phyloP scores from a whole-genome alignment of 2,329 filamentous ascomycete species.

The Aspergillus neotritici region DNA sequence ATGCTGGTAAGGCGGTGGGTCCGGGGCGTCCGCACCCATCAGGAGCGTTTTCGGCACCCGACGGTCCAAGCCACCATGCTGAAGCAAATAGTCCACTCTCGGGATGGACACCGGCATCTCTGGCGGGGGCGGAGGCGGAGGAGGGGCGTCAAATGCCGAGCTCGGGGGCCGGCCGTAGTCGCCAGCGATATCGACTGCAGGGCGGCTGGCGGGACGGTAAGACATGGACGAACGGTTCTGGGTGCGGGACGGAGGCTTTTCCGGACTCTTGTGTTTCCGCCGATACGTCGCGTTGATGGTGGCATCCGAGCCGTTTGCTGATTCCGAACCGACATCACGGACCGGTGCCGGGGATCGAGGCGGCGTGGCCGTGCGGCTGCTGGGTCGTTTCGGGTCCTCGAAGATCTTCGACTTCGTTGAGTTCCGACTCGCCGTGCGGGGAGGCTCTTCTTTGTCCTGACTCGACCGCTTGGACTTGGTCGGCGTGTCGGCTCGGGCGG shows the following conservation, averaged over 20 bases:
- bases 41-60: slow-evolving; percentile 69
- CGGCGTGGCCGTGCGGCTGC: slow-evolving; percentile 26
- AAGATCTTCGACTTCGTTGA: slow-evolving; percentile 29
- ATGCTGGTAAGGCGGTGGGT: slow-evolving; percentile 52
- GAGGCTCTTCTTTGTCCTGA: slow-evolving; percentile 29
- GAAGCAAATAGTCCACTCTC: slow-evolving; percentile 84
- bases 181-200: slow-evolving; percentile 32
- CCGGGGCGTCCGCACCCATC: slow-evolving; percentile 42
- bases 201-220: slow-evolving; percentile 20
- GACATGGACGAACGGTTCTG: slow-evolving; percentile 31
- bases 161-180: slow-evolving; percentile 30
- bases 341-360: slow-evolving; percentile 33
- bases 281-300: slow-evolving; percentile 43
- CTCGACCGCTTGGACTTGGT: slow-evolving; percentile 33
- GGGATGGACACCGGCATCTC: slow-evolving; percentile 63
- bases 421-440: slow-evolving; percentile 33
- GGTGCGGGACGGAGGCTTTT: slow-evolving; percentile 32
- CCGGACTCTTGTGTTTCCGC: slow-evolving; percentile 26
- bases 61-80: slow-evolving; percentile 74
- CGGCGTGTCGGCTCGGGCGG: slow-evolving; percentile 33
- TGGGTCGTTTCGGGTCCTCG: slow-evolving; percentile 30
- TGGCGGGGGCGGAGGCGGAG: slow-evolving; percentile 72
- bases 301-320: slow-evolving; percentile 40
- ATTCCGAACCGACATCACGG: slow-evolving; percentile 31
- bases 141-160: slow-evolving; percentile 40